Evolutionary conservation across 352 stramenopile genomes (phyloP).

Genomic region (Aphanomyces euteiches): DNA sequence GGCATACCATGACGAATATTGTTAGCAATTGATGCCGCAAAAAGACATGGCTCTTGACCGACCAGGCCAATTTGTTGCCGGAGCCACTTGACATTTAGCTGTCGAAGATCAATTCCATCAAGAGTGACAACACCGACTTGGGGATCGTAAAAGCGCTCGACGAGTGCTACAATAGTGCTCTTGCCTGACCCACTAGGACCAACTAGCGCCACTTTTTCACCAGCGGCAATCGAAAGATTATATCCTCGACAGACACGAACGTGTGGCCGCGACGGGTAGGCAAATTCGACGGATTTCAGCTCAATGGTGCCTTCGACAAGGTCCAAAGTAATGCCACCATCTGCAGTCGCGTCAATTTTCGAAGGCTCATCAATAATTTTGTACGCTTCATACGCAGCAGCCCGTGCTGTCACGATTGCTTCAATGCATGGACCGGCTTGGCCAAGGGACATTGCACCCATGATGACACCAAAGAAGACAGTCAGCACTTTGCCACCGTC

Average conservation of each 20-base stretch:
- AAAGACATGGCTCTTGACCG: conserved; percentile 66
- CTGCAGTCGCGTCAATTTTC: conserved; percentile 39
- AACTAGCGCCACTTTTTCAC: conserved; percentile 63
- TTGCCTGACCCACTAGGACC: conserved; percentile 63
- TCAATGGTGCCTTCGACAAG: conserved; percentile 49
- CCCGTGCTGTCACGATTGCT: conserved; percentile 29
- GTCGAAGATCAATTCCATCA: conserved; percentile 48
- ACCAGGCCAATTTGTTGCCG: conserved; percentile 84
- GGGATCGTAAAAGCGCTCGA: conserved; percentile 94
- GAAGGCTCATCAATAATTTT: conserved; percentile 25
- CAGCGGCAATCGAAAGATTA: conserved; percentile 51
- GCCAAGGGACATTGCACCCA: conserved; percentile 40
- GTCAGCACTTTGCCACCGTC: conserved; percentile 40
- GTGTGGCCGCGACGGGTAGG: conserved; percentile 54
- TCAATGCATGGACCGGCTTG: conserved; percentile 38
- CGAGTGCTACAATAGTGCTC: conserved; percentile 87
- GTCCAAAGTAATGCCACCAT: conserved; percentile 37
- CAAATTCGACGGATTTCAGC: conserved; percentile 82
- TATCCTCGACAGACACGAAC: conserved; percentile 60
- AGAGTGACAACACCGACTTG: conserved; percentile 40
- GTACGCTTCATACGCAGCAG: conserved; percentile 20
- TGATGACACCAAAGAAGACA: conserved; percentile 38
- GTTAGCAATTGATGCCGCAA: conserved; percentile 36
- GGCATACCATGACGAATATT: conserved; percentile 77
- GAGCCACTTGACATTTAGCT: conserved; percentile 79